Evolutionary conservation across 768 basidiomycete genomes (phyloP).

Genomic region (Leccinellum rugosiceps): DNA sequence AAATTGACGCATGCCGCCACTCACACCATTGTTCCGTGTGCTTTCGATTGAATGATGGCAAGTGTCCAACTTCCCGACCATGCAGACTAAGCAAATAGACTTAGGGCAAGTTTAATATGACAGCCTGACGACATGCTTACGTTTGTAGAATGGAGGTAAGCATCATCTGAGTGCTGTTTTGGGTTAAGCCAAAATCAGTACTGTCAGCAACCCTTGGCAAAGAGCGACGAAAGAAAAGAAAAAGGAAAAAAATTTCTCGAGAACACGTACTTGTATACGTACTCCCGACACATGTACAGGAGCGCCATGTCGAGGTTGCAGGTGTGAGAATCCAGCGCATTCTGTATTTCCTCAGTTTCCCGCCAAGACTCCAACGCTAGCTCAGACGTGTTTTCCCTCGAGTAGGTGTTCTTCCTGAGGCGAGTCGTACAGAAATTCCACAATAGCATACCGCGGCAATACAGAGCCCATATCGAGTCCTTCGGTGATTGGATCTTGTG

Average conservation of each 20-base stretch:
- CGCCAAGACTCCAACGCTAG: constrained; percentile 59
- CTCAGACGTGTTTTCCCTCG: constrained; percentile 53
- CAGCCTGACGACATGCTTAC: constrained; percentile 38
- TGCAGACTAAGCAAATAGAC: constrained; percentile 43
- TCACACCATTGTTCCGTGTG: constrained; percentile 79
- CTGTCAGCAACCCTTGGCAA: constrained; percentile 7
- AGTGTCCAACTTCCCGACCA: constrained; percentile 43
- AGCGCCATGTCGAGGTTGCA: constrained; percentile 71
- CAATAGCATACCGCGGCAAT: constrained; percentile 77
- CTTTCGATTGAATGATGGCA: constrained; percentile 62
- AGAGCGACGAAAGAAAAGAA: constrained; percentile 4
- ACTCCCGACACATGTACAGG: constrained; percentile 66
- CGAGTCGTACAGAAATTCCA: constrained; percentile 68
- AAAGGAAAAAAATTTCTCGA: constrained; percentile 7
- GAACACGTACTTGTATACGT: constrained; percentile 64
- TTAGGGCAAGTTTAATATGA: constrained; percentile 4
- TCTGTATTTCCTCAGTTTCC: constrained; percentile 67
- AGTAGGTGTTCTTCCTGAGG: constrained; percentile 40
- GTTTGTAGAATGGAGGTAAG: constrained; percentile 62
- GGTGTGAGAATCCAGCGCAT: constrained; percentile 60
- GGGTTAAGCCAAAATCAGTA: constrained; percentile 16
- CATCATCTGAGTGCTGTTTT: constrained; percentile 56
- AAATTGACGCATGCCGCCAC: constrained; percentile 28
- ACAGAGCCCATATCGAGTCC: constrained; percentile 79
- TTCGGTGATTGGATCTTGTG: constrained; percentile 55